Percentiles rank a stretch among this genome's conserved stretches.
phyloP scores from a whole-genome alignment of 2,329 filamentous ascomycete genomes.

The Cadophora gregata region DNA sequence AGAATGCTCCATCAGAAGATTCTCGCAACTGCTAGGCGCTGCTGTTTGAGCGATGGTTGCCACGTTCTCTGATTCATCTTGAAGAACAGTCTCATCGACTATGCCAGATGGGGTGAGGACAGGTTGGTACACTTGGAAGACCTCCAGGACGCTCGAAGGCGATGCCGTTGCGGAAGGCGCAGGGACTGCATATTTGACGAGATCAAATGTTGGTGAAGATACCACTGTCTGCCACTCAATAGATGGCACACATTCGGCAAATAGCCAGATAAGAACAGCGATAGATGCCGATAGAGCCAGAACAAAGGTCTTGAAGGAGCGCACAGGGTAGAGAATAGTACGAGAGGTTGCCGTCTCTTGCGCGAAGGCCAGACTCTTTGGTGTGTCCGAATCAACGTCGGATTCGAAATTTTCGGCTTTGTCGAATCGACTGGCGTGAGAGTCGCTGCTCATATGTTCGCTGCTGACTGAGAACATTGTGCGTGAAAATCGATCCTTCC shows the following conservation, averaged over 20 bases:
- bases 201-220: constrained; percentile 16
- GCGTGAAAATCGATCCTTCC: neutral
- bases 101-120: constrained; percentile 58
- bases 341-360: neutral
- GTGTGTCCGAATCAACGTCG: neutral
- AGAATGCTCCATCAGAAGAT: constrained; percentile 71
- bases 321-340: constrained; percentile 3
- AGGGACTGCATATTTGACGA: constrained; percentile 37
- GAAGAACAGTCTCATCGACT: constrained; percentile 45
- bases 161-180: constrained; percentile 38
- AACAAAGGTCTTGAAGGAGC: constrained; percentile 9
- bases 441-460: neutral
- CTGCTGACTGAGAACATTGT: constrained; percentile 1
- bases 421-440: constrained; percentile 1
- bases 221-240: constrained; percentile 10
- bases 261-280: constrained; percentile 23
- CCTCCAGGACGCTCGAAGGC: constrained; percentile 54
- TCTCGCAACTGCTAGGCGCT: constrained; percentile 50
- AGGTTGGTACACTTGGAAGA: constrained; percentile 73
- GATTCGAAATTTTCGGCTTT: neutral
- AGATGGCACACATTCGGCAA: constrained; percentile 20
- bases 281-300: constrained; percentile 20
- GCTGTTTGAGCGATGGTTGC: constrained; percentile 36
- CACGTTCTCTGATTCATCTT: constrained; percentile 38
- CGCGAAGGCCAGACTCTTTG: neutral